Evolutionary conservation across 2,329 filamentous ascomycete species (phyloP), one percentile per base, ranked within the genome.

Genomic region (Pseudocercospora ulei): DNA sequence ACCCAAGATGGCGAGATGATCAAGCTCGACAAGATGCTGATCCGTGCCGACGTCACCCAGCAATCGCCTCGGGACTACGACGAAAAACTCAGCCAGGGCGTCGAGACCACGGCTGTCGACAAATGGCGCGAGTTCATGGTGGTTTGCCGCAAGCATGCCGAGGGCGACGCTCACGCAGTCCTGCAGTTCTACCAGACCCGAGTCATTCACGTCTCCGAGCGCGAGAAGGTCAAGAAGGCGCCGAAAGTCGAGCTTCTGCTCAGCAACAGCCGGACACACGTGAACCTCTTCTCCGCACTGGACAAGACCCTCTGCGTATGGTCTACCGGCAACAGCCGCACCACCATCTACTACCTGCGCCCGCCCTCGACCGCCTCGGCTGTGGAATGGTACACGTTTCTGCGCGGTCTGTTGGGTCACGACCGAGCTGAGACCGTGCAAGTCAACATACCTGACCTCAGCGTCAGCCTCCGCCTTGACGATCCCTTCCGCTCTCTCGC

Each of bases 301-400:
- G 77, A 81, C 58, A 81, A 81, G 56, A 77, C 76, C 1, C 63
- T 80, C 11, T 77, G 76, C 6, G 61, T 80, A 6, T 80, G 76
- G 68, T 64, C 70, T 19, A 70, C 72, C 2, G 63, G 64, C 42
- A 67, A 66, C 38, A 61, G 58, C 11, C 69, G 73, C 2, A 76
- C 72, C 1, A 65, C 66, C 20, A 77, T 81, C 36, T 73, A 71
- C 47, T 75, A 80, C 43, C 68, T 81, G 58, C 69, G 74, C 18
- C 69, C 76, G 4, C 69, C 72, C 7, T 77, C 76, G 11, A 66
- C 69, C 2, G 71, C 73, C 4, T 73, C 72, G 50, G 72, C 75
- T 4, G 71, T 78, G 6, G 77, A 81, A 54, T 81, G 77, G 77
- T 80, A 76, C 53, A 79, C 76, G 0, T 80, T 80, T 47, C 62